Evolutionary conservation across 2,329 filamentous ascomycete genomes (phyloP).

Genomic region (Colletotrichum melonis): DNA sequence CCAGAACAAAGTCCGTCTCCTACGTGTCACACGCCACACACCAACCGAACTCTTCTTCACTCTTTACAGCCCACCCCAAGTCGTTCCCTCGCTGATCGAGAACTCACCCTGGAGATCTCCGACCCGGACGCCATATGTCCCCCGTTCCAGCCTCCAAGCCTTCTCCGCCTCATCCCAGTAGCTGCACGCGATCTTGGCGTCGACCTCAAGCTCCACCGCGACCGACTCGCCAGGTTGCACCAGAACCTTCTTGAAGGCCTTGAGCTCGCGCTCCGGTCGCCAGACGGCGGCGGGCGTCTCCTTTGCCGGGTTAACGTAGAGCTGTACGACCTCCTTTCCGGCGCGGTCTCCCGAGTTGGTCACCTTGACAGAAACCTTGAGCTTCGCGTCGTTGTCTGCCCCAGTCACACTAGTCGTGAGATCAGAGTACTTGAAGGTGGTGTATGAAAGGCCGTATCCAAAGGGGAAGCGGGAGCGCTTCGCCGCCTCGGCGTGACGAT

Average conservation of each 20-base stretch:
- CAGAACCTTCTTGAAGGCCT: constrained; percentile 34
- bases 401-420: constrained; percentile 19
- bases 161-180: constrained; percentile 29
- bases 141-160: constrained; percentile 30
- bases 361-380: constrained; percentile 58
- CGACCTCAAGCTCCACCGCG: constrained; percentile 18
- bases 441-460: constrained; percentile 29
- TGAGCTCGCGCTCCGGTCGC: constrained; percentile 36
- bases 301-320: constrained; percentile 41
- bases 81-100: constrained; percentile 1
- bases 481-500: constrained; percentile 21
- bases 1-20: neutral
- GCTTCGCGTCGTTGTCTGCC: constrained; percentile 36
- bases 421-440: constrained; percentile 24
- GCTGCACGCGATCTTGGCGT: constrained; percentile 27
- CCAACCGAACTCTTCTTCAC: neutral
- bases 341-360: constrained; percentile 39
- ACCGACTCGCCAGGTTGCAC: constrained; percentile 6
- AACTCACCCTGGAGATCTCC: constrained; percentile 11
- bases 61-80: constrained; percentile 21
- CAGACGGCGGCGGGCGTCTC: neutral
- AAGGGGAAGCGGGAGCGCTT: constrained; percentile 23
- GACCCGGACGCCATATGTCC: constrained; percentile 21
- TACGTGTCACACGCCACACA: neutral
- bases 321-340: constrained; percentile 44